These are phyloP conservation scores for Bauhinia variegata DNA, from an alignment of 306 rosid genomes.

Conservation along the genomic window DNA sequence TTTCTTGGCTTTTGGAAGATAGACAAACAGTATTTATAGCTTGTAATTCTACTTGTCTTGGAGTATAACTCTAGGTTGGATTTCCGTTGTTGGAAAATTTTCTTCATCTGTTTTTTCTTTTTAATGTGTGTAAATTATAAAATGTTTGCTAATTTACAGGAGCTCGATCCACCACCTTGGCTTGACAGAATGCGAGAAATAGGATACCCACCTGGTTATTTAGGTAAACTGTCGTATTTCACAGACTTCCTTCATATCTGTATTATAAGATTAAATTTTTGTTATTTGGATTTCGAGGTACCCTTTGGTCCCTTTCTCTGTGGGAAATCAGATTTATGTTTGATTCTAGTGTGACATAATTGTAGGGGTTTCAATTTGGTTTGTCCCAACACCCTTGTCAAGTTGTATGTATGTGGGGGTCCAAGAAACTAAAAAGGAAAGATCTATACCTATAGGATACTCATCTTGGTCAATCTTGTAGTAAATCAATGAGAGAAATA, in stretches of 20 bases:
- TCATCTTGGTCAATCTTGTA: background rate
- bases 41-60: slow-evolving; percentile 11
- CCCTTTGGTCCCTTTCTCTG: too few species aligned
- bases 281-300: background rate
- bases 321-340: too few species aligned
- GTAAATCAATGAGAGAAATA: background rate
- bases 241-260: slow-evolving; percentile 15
- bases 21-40: background rate
- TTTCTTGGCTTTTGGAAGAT: slow-evolving; percentile 1
- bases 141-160: slow-evolving; percentile 53
- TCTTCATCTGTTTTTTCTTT: background rate
- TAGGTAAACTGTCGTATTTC: slow-evolving; percentile 64
- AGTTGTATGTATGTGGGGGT: too few species aligned
- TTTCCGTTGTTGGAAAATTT: background rate
- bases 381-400: too few species aligned
- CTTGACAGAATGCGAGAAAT: slow-evolving; percentile 95
- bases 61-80: slow-evolving; percentile 10
- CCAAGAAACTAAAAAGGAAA: background rate
- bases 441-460: background rate
- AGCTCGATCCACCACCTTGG: slow-evolving; percentile 98
- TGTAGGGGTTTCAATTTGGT: too few species aligned
- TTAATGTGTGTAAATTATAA: background rate
- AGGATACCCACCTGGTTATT: slow-evolving; percentile 97
- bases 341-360: background rate
- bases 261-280: slow-evolving; percentile 11